Evolutionary conservation across 768 basidiomycete species (phyloP).

Genomic region (Lactifluus volemus): DNA sequence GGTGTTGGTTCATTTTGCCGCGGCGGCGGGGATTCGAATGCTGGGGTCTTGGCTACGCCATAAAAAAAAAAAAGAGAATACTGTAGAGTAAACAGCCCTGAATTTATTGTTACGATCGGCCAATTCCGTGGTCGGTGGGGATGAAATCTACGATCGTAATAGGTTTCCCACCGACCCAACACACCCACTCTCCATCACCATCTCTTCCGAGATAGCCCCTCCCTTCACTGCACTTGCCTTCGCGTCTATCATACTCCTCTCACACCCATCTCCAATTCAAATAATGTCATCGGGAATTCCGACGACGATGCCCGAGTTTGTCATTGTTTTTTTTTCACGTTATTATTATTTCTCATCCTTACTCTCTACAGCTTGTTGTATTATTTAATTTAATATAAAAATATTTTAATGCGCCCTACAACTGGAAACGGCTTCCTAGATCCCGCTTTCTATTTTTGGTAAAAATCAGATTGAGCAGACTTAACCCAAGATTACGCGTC

Average conservation of each 20-base stretch:
- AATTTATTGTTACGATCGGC: slow-evolving; percentile 15
- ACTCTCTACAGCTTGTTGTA: neutral
- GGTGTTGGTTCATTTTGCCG: neutral
- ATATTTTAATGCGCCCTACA: neutral
- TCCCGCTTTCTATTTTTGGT: slow-evolving; percentile 3
- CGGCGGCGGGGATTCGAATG: neutral
- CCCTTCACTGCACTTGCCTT: neutral
- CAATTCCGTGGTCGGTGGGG: neutral
- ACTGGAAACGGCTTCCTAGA: neutral
- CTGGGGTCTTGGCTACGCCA: neutral
- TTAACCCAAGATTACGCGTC: slow-evolving; percentile 5
- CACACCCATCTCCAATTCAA: neutral
- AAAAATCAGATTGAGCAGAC: slow-evolving; percentile 1
- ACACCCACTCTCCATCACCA: neutral
- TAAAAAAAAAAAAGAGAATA: neutral
- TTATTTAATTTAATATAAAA: neutral
- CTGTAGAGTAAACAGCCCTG: neutral
- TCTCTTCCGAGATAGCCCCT: neutral
- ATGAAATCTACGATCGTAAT: slow-evolving; percentile 1
- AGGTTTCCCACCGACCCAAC: neutral
- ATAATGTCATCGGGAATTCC: neutral
- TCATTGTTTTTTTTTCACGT: neutral
- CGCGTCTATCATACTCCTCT: neutral
- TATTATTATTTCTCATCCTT: neutral
- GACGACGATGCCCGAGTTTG: neutral